A percentile compares a stretch with the other conserved stretches of the same genome.
Conservation (phyloP, 148 eudicot species). For the Camellia sinensis region DNA sequence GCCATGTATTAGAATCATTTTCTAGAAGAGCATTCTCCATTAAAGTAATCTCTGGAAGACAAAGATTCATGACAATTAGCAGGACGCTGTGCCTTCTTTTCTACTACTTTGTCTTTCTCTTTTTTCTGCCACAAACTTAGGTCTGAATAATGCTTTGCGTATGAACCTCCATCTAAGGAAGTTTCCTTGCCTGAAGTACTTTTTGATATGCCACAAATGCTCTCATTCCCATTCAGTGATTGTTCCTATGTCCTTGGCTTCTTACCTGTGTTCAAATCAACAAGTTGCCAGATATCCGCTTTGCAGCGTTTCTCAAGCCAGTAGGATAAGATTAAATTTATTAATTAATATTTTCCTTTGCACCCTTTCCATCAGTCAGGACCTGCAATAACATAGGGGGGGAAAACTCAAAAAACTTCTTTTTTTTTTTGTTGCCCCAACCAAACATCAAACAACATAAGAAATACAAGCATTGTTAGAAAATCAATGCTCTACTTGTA, state of each 20-base stretch:
- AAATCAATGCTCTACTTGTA: neutral
- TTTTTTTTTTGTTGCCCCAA: too few species aligned
- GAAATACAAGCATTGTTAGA: too few species aligned
- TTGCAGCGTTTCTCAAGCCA: neutral
- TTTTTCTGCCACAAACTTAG: neutral
- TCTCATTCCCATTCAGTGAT: neutral
- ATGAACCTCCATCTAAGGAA: neutral
- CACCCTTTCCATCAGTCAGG: neutral
- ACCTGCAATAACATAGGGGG: neutral
- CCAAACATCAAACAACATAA: too few species aligned
- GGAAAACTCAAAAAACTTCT: neutral
- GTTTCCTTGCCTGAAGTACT: neutral
- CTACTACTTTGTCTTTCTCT: neutral
- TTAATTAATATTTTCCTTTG: neutral
- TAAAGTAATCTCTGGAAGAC: neutral
- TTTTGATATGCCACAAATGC: neutral
- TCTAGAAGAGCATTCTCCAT: neutral
- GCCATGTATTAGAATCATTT: neutral
- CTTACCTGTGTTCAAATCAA: too few species aligned
- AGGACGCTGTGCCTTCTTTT: neutral
- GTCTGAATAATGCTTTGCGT: neutral
- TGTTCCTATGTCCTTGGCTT: too few species aligned
- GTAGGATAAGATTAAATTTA: neutral
- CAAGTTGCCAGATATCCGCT: neutral
- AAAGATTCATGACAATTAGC: neutral